Percentiles rank a stretch among this genome's conserved stretches.
Conservation (phyloP, 2,329 filamentous ascomycete genomes). For the Aspergillus fischeri region DNA sequence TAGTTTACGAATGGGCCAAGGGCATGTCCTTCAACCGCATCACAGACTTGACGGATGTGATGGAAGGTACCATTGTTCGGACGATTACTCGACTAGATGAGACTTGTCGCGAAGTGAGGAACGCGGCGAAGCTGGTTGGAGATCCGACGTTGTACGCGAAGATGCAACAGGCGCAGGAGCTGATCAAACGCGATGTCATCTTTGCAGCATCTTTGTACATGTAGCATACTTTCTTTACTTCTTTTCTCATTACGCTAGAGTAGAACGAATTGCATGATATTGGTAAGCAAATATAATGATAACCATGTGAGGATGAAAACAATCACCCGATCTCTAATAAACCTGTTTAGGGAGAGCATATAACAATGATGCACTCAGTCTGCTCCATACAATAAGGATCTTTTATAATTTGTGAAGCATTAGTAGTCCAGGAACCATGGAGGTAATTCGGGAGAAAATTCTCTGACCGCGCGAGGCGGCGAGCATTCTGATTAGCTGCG, state of each 20-base stretch:
- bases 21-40: slow-evolving; percentile 99
- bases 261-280: neutral
- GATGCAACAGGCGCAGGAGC: slow-evolving; percentile 95
- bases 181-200: slow-evolving; percentile 95
- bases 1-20: slow-evolving; percentile 96
- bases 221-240: slow-evolving; percentile 40
- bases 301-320: neutral
- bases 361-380: neutral
- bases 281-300: neutral
- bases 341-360: neutral
- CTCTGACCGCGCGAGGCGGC: slow-evolving; percentile 22
- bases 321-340: neutral
- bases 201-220: slow-evolving; percentile 86
- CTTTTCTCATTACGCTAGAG: neutral
- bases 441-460: slow-evolving; percentile 11
- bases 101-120: slow-evolving; percentile 95
- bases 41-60: slow-evolving; percentile 88
- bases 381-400: neutral
- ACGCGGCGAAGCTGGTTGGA: slow-evolving; percentile 89
- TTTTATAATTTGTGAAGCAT: neutral
- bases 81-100: slow-evolving; percentile 93
- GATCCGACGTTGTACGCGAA: slow-evolving; percentile 91
- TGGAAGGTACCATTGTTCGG: slow-evolving; percentile 94
- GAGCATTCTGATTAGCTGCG: slow-evolving; percentile 22
- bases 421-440: neutral